Evolutionary conservation across 768 basidiomycete genomes (phyloP).

Genomic region (Plicaturopsis crispa): DNA sequence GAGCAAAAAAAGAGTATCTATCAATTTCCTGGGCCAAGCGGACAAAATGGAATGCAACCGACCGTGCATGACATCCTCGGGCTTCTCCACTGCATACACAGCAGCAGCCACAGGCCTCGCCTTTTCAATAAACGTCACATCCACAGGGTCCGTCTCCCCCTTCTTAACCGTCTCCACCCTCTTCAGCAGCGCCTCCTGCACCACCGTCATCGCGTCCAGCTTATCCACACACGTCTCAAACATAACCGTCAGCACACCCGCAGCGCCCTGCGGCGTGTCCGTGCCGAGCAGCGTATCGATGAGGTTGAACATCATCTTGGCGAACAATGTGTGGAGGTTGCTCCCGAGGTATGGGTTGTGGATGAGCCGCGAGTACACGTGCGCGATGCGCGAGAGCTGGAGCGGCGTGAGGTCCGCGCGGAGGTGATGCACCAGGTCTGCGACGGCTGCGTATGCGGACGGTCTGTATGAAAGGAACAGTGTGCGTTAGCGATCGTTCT

Average conservation of each 20-base stretch:
- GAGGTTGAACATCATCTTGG: slow-evolving; percentile 88
- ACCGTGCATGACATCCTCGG: slow-evolving; percentile 81
- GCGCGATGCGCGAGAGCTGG: slow-evolving; percentile 73
- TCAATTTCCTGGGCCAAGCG: too few species aligned
- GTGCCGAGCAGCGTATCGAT: slow-evolving; percentile 78
- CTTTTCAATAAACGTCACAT: slow-evolving; percentile 73
- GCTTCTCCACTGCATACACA: slow-evolving; percentile 71
- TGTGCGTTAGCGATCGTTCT: slow-evolving; percentile 7
- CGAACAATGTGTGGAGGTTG: slow-evolving; percentile 82
- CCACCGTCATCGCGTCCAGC: slow-evolving; percentile 68
- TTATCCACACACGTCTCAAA: slow-evolving; percentile 82
- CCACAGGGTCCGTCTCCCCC: slow-evolving; percentile 31
- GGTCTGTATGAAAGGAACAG: slow-evolving; percentile 35
- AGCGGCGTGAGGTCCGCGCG: slow-evolving; percentile 70
- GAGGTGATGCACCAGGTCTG: slow-evolving; percentile 90
- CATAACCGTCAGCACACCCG: slow-evolving; percentile 63
- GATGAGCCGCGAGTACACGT: slow-evolving; percentile 80
- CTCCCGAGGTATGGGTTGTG: slow-evolving; percentile 81
- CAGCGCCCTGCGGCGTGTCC: slow-evolving; percentile 61
- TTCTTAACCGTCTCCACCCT: slow-evolving; percentile 37
- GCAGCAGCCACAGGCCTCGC: slow-evolving; percentile 76
- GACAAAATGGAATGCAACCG: slow-evolving; percentile 15
- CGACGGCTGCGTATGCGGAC: slow-evolving; percentile 79
- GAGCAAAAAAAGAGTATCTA: slow-evolving; percentile 2
- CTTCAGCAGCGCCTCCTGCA: slow-evolving; percentile 51